These are phyloP conservation scores for Amanita rimosa DNA, from an alignment of 768 basidiomycete species.

Conservation along the genomic window DNA sequence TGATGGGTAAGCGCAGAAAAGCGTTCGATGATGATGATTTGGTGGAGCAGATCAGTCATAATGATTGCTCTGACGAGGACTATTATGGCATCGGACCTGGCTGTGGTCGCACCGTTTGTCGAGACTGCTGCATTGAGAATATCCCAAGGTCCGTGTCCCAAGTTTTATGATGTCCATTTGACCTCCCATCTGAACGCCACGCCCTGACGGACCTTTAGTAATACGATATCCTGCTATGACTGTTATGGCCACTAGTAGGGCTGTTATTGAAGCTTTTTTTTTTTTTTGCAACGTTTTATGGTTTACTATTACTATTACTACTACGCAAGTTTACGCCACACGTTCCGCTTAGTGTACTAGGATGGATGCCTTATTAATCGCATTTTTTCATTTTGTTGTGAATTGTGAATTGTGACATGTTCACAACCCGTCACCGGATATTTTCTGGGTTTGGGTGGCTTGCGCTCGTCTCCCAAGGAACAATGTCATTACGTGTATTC, in stretches of 20 bases:
- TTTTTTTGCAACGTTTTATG: no score
- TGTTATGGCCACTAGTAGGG: slow-evolving; percentile 18
- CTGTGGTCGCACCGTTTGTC: slow-evolving; percentile 30
- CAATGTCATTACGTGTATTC: no score
- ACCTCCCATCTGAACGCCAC: not conserved
- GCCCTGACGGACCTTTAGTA: slow-evolving; percentile 17
- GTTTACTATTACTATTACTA: no score
- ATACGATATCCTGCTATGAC: slow-evolving; percentile 26
- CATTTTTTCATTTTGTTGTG: not conserved
- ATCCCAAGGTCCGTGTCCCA: slow-evolving; percentile 23
- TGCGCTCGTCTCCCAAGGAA: not conserved
- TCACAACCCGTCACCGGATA: no score
- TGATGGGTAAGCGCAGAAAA: slow-evolving; percentile 17
- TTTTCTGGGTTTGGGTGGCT: not conserved
- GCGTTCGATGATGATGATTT: slow-evolving; percentile 15
- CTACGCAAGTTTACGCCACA: not conserved
- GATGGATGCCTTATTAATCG: not conserved
- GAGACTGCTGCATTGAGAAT: slow-evolving; percentile 34
- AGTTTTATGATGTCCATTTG: not conserved
- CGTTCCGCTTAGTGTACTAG: not conserved
- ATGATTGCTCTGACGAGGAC: slow-evolving; percentile 10
- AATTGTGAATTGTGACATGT: no score
- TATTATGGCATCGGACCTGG: slow-evolving; percentile 19
- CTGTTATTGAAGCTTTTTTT: no score
- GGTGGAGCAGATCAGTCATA: slow-evolving; percentile 4